Base-by-base conservation (phyloP, 2,329 filamentous ascomycete species). In the Stachybotrys elegans region DNA sequence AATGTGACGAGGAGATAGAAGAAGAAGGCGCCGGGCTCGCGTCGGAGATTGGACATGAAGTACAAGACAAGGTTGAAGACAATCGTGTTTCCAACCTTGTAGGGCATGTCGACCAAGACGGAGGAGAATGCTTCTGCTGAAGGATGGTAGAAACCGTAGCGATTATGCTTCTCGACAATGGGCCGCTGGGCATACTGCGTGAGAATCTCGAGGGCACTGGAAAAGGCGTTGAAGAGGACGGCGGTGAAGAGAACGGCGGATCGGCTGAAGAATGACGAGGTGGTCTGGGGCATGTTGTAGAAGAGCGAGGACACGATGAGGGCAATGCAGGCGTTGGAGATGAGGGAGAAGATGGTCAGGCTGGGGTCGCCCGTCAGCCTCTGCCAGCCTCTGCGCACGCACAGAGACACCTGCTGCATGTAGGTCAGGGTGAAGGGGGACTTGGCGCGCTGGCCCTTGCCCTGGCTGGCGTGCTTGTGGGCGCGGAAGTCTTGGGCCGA, bases 241-340 rank as follows among this genome's bases (percentile, higher is more conserved):
- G 72, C 70, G n/a, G 79, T 68, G 61, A 81, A 81, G 0, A 79
- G 55, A 4, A 73, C 60, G 2, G 70, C 67, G 3, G 69, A 71
- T 7, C 71, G 65, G 3, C 66, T 57, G 47, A 67, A 69, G 48
- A 78, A 74, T 4, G 63, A 66, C 3, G 52, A 56, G 0, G 73
- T 71, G 12, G 62, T 65, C 8, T 62, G 44, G 0, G 66, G 63
- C 2, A 70, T 59, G 19, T 70, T 68, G 51, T 63, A 79, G 56
- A 73, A 78, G 34, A 78, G 62, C n/a, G 65, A 71, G 37, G 72
- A 70, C 42, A 76, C 66, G 46, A 78, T 72, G 11, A 79, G 59
- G 22, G 69, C 68, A 57, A 75, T 64, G 51, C 72, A 50, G 42
- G 72, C 52, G 47, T 76, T 70, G 22, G 65, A 66, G 29, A 63